Base-by-base conservation (phyloP, 768 basidiomycete species). In the Suillus subluteus region DNA sequence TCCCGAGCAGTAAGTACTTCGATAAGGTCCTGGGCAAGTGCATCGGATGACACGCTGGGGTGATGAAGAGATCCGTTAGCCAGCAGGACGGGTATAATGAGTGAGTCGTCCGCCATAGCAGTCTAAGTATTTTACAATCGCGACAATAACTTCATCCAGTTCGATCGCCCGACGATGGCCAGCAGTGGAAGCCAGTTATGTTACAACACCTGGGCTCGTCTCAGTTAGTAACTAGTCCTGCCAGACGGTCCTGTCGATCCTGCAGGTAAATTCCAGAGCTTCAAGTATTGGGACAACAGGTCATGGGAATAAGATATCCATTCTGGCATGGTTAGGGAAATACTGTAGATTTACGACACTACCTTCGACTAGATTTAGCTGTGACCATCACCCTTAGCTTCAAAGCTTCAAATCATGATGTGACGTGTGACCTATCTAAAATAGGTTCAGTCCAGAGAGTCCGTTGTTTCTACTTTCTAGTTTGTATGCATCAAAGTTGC, bases 1-100 rank as follows among this genome's bases (percentile, higher is more conserved):
- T 85, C 83, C 32, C 79, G 70, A 15, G 74, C 71, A 44, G 84
- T 73, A 55, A 93, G 79, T 43, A 75, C 73, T 62, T 86, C 79
- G 50, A 93, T 80, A 11, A 92, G 86, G 70, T 90, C 87, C 71
- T 87, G 80, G 23, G 84, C 87, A 0, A 82, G 86, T 43, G 86
- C 88, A 67, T 86, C 78, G 41, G 82, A 70, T 13, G 73, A 73
- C 67, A 91, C 80, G 46, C 88, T 84, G 1, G 86, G 87, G 71
- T 93, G 90, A 68, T 88, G 86, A 64, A 90, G 74, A 61, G 85
- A 81, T 21, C 87, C 87, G 59, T 82, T 83, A 12, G 88, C 82
- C 41, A 91, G 76, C 46, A 89, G 73, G 21, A 84, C 84, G 1
- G 92, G 90, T 40, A 90, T 84, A 68, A 88, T 84, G 65, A 84